Evolutionary conservation across 257 asterid species (phyloP).

Genomic region (Lavandula angustifolia): DNA sequence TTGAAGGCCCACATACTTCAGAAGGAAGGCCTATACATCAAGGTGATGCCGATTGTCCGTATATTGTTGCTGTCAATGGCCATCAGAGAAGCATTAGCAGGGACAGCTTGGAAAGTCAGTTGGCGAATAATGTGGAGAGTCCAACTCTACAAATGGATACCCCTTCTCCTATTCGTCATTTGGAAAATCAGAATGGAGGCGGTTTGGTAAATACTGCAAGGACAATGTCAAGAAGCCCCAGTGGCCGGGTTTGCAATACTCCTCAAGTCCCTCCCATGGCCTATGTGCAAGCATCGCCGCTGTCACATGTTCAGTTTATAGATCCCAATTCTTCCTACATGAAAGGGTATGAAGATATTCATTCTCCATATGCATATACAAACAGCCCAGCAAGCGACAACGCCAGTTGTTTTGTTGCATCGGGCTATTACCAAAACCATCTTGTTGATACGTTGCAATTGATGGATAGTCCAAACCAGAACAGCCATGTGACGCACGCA

Average conservation of each 20-base stretch:
- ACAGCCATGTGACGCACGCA: conserved; percentile 25
- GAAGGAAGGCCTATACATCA: conserved; percentile 50
- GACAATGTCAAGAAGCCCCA: conserved; percentile 32
- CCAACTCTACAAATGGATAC: conserved; percentile 49
- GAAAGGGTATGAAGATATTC: conserved; percentile 37
- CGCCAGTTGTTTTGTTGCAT: conserved; percentile 37
- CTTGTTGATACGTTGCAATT: conserved; percentile 33
- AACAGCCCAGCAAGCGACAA: conserved; percentile 33
- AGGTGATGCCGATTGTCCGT: conserved; percentile 55
- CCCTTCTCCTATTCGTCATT: conserved; percentile 40
- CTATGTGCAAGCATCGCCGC: conserved; percentile 42
- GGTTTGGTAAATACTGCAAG: conserved; percentile 36
- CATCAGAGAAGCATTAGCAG: conserved; percentile 59
- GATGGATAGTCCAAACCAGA: conserved; percentile 35
- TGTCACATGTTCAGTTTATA: conserved; percentile 42
- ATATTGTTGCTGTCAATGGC: conserved; percentile 73
- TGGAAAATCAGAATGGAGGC: conserved; percentile 43
- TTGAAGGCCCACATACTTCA: conserved; percentile 51
- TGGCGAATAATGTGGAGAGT: conserved; percentile 41
- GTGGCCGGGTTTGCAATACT: conserved; percentile 29
- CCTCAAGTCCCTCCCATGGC: conserved; percentile 41
- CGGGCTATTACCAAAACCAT: conserved; percentile 38
- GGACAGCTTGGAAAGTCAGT: conserved; percentile 58
- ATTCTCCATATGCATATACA: conserved; percentile 32
- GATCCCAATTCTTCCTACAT: conserved; percentile 40